Evolutionary conservation across 1,284 basidiomycete genomes (phyloP), one percentile per base, ranked within the genome.

Genomic region (Thelephora terrestris): DNA sequence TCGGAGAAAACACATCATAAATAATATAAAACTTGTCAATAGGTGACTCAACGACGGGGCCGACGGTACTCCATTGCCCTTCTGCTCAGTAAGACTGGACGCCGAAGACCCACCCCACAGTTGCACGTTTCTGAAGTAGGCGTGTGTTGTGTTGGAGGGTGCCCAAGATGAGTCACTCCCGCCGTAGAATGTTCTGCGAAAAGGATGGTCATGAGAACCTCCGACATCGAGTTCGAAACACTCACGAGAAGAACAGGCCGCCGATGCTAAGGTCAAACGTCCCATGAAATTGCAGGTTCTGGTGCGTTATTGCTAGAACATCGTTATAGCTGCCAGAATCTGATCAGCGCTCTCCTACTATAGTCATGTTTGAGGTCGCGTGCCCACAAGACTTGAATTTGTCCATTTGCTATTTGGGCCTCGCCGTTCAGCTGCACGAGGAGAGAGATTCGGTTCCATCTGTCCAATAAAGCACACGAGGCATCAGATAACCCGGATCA

Each of bases 181-280:
- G 63, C 83, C 82, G 57, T 84, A 85, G 68, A 86, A 86, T 20
- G 82, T 85, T 34, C 81, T 83, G 51, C 9, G 32, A 6, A n/a
- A 16, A 49, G 35, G 42, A 42, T 7, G 25, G 43, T 25, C 39
- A n/a, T 32, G 14, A 18, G 7, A 10, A 18, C 12, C 10, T 12
- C 18, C 10, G 18, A 18, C 21, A 20, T 44, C n/a, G 5, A n/a
- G 25, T 18, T n/a, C 20, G 34, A 14, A 42, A 40, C 10, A 50
- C 59, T 47, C 40, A 61, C 56, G 63, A 64, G 53, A 64, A 58
- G 55, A 58, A 64, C 38, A 86, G 61, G 7, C 83, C 83, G 37
- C 75, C 76, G 5, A 74, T 70, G 44, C 54, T 51, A 42, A 64
- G 49, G 40, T 46, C 54, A n/a, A 57, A 48, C 36, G 45, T 55